Conservation (phyloP, 108 stramenopile species). For the Skeletonema grethae region DNA sequence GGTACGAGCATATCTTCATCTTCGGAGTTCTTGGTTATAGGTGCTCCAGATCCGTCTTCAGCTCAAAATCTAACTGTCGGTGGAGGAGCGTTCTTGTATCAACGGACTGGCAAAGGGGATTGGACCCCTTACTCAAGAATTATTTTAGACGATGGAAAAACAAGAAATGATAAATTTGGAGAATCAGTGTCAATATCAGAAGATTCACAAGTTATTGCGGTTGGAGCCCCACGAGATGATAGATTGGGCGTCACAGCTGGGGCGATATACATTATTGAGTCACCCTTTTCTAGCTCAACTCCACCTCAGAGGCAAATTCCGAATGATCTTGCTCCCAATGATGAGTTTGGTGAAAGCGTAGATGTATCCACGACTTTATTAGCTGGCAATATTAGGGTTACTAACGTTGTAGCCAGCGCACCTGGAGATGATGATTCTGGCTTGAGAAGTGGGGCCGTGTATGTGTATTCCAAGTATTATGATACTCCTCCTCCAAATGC, state of each 20-base stretch:
- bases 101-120: slow-evolving; percentile 9
- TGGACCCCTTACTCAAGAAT: slow-evolving; percentile 20
- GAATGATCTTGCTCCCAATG: slow-evolving; percentile 35
- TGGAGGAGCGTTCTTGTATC: slow-evolving; percentile 29
- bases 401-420: slow-evolving; percentile 30
- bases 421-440: slow-evolving; percentile 37
- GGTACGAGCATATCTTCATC: slow-evolving; percentile 29
- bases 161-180: slow-evolving; percentile 34
- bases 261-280: slow-evolving; percentile 31
- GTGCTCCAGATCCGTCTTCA: slow-evolving; percentile 18
- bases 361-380: slow-evolving; percentile 21
- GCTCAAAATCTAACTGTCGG: slow-evolving; percentile 21
- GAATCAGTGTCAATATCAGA: slow-evolving; percentile 36
- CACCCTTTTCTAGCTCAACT: slow-evolving; percentile 19
- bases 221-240: slow-evolving; percentile 32
- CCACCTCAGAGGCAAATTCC: slow-evolving; percentile 15
- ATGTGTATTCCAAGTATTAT: slow-evolving; percentile 41
- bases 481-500: slow-evolving; percentile 23
- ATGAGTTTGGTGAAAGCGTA: slow-evolving; percentile 32
- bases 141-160: slow-evolving; percentile 18
- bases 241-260: slow-evolving; percentile 26
- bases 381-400: slow-evolving; percentile 15
- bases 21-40: slow-evolving; percentile 22
- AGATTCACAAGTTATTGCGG: slow-evolving; percentile 28
- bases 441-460: slow-evolving; percentile 14